These are phyloP conservation scores for Tolypocladium tropicale DNA, from an alignment of 2,329 filamentous ascomycete species.

Conservation along the genomic window DNA sequence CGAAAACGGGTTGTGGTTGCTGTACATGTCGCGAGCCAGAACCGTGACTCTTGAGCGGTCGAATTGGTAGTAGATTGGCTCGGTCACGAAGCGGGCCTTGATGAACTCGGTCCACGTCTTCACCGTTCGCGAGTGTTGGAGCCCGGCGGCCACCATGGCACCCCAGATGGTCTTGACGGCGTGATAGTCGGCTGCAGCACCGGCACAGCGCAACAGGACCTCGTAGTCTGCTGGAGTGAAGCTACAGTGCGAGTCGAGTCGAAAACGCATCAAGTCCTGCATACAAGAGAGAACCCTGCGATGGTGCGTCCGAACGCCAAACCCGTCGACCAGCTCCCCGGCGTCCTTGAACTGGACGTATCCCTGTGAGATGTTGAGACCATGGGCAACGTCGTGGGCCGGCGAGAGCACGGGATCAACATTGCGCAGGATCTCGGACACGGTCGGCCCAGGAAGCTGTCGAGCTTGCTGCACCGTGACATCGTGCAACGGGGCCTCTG, in stretches of 20 bases:
- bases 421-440: conserved; percentile 53
- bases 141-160: conserved; percentile 14
- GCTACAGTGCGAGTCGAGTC: conserved; percentile 14
- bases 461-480: conserved; percentile 19
- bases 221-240: conserved; percentile 32
- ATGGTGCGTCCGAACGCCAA: conserved; percentile 34
- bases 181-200: conserved; percentile 27
- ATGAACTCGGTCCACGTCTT: conserved; percentile 34
- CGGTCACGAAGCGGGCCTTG: conserved; percentile 34
- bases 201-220: conserved; percentile 35
- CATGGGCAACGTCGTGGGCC: conserved; percentile 36
- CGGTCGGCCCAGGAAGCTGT: conserved; percentile 40
- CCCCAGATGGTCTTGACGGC: conserved; percentile 25
- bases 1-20: conserved; percentile 5
- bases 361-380: conserved; percentile 25
- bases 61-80: conserved; percentile 35
- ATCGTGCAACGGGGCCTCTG: conserved; percentile 8
- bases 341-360: conserved; percentile 29
- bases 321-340: conserved; percentile 26
- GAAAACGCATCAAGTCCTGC: conserved; percentile 20
- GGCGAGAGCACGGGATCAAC: conserved; percentile 46
- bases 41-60: conserved; percentile 30
- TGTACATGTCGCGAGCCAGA: conserved; percentile 27
- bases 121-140: conserved; percentile 19
- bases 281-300: conserved; percentile 23